Evolutionary conservation across 805 yeast species (phyloP), one percentile per base, ranked within the genome.

Genomic region (Pichia thaimueangensis): DNA sequence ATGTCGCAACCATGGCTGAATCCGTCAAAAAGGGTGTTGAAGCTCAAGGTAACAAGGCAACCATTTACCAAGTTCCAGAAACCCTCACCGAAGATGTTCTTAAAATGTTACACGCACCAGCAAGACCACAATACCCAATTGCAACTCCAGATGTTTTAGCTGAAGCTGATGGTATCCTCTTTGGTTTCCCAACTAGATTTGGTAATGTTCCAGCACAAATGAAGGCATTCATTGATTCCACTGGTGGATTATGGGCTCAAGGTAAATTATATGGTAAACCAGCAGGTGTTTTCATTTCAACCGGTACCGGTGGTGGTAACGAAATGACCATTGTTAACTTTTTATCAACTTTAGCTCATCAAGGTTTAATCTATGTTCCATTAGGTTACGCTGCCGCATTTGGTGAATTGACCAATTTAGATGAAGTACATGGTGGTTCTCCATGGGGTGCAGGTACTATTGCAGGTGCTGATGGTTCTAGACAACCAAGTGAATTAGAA

Each of bases 391-490:
- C 72, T 41, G 63, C 70, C 29, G 71, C 69, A 31, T 77, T 78
- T 58, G 71, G 74, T 38, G 73, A 74, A 45, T 61, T 79, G 53
- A 58, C 72, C 38, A 72, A 72, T 61, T 57, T 82, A 45, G 71
- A 69, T 17, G 89, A 81, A 66, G 70, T 74, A 43, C 89, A 82
- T 58, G 95, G 94, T 55, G 82, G 83, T 54, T 76, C 89, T 42
- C 76, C 95, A 41, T 86, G 87, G 83, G 94, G 94, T 64, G 87
- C 95, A 34, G 93, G 91, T 58, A 68, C 85, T 45, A 70, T 73
- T 51, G 86, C 95, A 28, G 91, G 82, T 50, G 67, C 77, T 20
- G 87, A 82, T 57, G 95, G 94, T 53, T 74, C 86, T 32, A 80
- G 91, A 70, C 63, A 60, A 50, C 83, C 88, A 35, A 58, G 78